Evolutionary conservation across 139 green algal genomes (phyloP), one percentile per base, ranked within the genome.

Genomic region (Chlamydomonas applanata): DNA sequence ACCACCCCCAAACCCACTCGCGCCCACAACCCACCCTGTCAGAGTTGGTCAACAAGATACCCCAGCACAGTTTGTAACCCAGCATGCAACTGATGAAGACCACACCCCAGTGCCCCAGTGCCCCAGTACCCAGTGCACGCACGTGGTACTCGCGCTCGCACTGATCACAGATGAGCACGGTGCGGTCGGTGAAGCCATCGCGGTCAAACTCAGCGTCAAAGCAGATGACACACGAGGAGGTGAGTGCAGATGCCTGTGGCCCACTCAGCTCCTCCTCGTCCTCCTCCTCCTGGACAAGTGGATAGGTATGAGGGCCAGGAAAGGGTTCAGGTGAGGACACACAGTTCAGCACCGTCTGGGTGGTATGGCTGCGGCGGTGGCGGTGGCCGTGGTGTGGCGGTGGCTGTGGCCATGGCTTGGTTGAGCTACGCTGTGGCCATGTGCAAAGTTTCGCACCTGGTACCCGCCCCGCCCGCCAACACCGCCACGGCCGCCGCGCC

Each of bases 141-240:
- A 98, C 93, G 78, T 98, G 94, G 87, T 92, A 97, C 88, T 98
- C 94, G 33, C 92, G 84, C 86, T 98, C 94, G 83, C 94, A 98
- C 77, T 95, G 89, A 84, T 98, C 94, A 78, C 94, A 98, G 68
- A 98, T 87, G 61, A 98, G 90, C 54, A 98, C 94, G 36, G 94
- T 98, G 82, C 88, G 80, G 33, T 89, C 84, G 33, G 82, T 86
- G 82, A 97, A 98, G 60, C 79, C 86, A 59, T 88, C 93, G 11
- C 71, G 77, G 59, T 86, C 80, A 72, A 86, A 86, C 9, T 78
- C 70, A 7, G 75, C 65, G 30, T 79, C 53, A 57, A 85, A 81
- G 82, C 94, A 97, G 64, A 98, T 83, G 53, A 93, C 87, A 79
- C 93, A 97, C 59, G 90, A 92, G 53, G 85, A 91, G 64, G 79